Base-by-base conservation (phyloP, 768 basidiomycete species). In the Megacollybia marginata region DNA sequence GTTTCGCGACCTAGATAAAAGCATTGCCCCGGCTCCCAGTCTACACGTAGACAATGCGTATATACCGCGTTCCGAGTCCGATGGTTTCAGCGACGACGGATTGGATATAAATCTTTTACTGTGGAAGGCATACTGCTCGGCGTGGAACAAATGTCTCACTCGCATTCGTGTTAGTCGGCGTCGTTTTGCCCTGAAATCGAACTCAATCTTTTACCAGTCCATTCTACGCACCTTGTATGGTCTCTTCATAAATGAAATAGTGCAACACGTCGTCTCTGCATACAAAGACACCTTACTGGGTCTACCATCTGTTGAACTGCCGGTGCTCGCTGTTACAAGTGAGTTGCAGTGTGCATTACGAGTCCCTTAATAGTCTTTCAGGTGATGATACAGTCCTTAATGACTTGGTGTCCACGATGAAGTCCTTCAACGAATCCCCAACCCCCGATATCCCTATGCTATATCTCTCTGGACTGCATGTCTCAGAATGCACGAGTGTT, bases 281-380 rank as follows among this genome's bases (percentile, higher is more conserved):
- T 78, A 82, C 54, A 55, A 59, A 0, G 63, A 73, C 46, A 55
- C 66, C 10, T 63, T 85, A 0, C 75, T 76, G 8, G 78, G 79
- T 3, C 61, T 83, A n/a, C 82, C 83, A 0, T 75, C 74, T 44
- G 54, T 69, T 5, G 85, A 88, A 56, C 59, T 87, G 6, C 82
- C 84, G 2, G 74, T 80, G 5, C 68, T 85, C 46, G 68, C 74
- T 0, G 67, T 87, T 31, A 72, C 74, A 46, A 75, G 83, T 83
- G 55, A 34, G 75, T 55, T 18, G 18, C 38, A 18, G 3, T 40
- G 15, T 15, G 15, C 23, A 28, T 28, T 28, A 28, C 23, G 23
- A 28, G 23, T 28, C 23, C 6, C 23, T 28, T 28, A 6, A 28
- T 6, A 28, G 6, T 28, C 23, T 28, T 28, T 28, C 23, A 28